Base-by-base conservation (phyloP, 2,329 filamentous ascomycete species). In the Fusarium sp. region DNA sequence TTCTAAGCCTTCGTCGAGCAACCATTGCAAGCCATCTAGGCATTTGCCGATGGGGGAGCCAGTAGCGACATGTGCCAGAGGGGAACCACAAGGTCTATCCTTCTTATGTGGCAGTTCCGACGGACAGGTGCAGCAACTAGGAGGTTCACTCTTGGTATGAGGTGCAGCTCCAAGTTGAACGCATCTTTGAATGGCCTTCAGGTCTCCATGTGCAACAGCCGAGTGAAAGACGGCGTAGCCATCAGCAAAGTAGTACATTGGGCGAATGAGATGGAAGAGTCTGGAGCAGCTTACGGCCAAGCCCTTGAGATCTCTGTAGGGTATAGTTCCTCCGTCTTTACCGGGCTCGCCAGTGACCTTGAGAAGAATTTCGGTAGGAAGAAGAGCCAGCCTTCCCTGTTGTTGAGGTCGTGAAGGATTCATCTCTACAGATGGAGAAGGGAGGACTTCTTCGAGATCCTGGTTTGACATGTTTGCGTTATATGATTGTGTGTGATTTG, bases 361-460 rank as follows among this genome's bases (percentile, higher is more conserved):
- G 18, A 46, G 17, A 29, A 46, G 4, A 18, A 47, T n/a, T n/a
- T 47, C 45, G 3, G 17, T n/a, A 3, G 45, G 27, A 4, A 47
- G 45, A 2, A 47, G 45, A 6, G 8, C 13, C 45, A 47, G 45
- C 13, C 4, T 31, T 7, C 45, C 45, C 2, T 7, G 7, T n/a
- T 31, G 45, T 15, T n/a, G 45, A n/a, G 27, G 17, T 10, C 12
- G 13, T 6, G 12, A 13, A 31, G 27, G 8, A 14, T 4, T n/a
- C 17, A 47, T 31, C 7, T 13, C 4, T 20, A 31, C 7, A 47
- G 44, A 29, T 20, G 44, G 11, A 46, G 44, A 29, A 46, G 11
- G 6, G 18, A 18, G 1, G 18, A 29, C 2, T 7, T 20, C 7
- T 20, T 29, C 17, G 2, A 13, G 3, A 29, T 29, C 7, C 18